Percentiles rank a stretch among this genome's conserved stretches.
phyloP scores from a whole-genome alignment of 116 monocot genomes.

The Papilionanthe hybrid region DNA sequence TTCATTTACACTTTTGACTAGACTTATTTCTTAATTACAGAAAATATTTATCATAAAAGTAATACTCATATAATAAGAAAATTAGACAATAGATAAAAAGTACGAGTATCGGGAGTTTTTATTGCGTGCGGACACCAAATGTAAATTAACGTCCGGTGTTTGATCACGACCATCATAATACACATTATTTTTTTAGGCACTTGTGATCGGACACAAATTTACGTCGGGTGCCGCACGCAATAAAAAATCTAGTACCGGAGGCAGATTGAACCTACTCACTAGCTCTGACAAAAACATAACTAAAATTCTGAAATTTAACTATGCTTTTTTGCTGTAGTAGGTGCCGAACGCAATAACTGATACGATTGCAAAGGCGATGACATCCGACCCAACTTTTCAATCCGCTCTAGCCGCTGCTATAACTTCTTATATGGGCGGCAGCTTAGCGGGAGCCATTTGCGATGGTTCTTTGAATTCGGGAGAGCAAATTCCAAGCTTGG shows the following conservation, averaged over 20 bases:
- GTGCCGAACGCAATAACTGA: conserved; percentile 22
- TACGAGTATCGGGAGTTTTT: too few relatives aligned
- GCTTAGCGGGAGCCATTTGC: background rate
- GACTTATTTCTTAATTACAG: too few relatives aligned
- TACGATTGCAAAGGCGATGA: conserved; percentile 46
- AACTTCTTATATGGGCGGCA: conserved; percentile 38
- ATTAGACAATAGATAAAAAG: too few relatives aligned
- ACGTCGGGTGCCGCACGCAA: background rate
- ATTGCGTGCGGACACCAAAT: too few relatives aligned
- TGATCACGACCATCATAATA: too few relatives aligned
- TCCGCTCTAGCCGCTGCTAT: conserved; percentile 41
- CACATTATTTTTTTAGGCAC: too few relatives aligned
- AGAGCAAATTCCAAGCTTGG: background rate
- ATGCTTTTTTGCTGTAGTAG: background rate
- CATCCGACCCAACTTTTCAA: conserved; percentile 51
- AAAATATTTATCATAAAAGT: too few relatives aligned
- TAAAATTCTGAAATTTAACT: background rate
- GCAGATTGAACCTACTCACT: too few relatives aligned
- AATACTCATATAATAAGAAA: too few relatives aligned
- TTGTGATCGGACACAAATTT: too few relatives aligned
- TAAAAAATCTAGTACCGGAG: background rate
- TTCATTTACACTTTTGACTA: too few relatives aligned
- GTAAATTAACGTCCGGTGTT: too few relatives aligned
- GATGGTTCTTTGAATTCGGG: background rate
- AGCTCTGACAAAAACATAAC: background rate